Conservation (phyloP, 192 early-diverging fungal species). For the Bifiguratus adelaidae region DNA sequence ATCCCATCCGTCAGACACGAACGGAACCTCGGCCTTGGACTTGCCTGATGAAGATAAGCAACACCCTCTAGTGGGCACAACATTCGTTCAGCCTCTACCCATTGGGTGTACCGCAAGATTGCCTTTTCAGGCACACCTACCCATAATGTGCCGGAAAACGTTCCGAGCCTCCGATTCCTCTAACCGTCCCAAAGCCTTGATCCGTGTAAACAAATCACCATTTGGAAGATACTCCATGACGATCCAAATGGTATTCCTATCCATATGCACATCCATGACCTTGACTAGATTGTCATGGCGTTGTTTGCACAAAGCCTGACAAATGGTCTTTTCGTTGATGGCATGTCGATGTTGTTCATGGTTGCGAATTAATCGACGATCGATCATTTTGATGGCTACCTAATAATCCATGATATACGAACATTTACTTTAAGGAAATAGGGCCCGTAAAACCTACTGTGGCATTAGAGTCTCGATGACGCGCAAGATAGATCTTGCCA, state of each 20-base stretch:
- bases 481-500: conserved; percentile 28
- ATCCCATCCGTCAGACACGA: not conserved
- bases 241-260: conserved; percentile 26
- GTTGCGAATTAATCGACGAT: conserved; percentile 27
- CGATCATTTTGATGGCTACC: conserved; percentile 38
- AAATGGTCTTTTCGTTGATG: conserved; percentile 25
- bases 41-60: conserved; percentile 31
- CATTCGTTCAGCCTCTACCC: too few species aligned
- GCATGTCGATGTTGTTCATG: conserved; percentile 26
- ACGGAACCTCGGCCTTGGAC: too few species aligned
- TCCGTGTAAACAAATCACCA: conserved; percentile 33
- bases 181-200: conserved; percentile 22
- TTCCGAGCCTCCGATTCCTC: conserved; percentile 27
- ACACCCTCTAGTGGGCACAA: too few species aligned
- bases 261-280: conserved; percentile 25
- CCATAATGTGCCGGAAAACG: conserved; percentile 31
- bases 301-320: conserved; percentile 16
- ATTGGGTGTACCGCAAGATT: too few species aligned
- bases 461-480: conserved; percentile 18
- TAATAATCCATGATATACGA: too few species aligned
- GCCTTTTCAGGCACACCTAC: too few species aligned
- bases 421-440: too few species aligned
- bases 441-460: conserved; percentile 4
- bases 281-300: conserved; percentile 33
- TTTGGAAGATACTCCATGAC: conserved; percentile 34